Base-by-base conservation (phyloP, 129 eudicot species). In the Artemisia tridentata region DNA sequence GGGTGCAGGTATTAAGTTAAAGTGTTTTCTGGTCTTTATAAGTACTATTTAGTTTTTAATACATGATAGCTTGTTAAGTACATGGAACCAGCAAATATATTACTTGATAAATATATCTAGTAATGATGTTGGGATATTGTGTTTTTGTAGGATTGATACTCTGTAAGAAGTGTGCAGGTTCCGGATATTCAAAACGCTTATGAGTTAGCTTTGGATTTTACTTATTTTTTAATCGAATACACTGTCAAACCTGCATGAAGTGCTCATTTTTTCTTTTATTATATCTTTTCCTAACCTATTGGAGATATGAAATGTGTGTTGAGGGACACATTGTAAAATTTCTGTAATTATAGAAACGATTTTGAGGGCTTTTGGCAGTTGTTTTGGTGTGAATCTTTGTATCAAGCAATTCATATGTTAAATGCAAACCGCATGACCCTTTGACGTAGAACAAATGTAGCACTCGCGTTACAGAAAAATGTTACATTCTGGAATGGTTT, bases 131-230 rank as follows among this genome's bases (percentile, higher is more conserved):
- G 41, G 23, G 51, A 45, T 53, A 21, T 70, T 79, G 53, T 79
- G 71, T 1, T 61, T 72, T 60, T 84, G 76, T 76, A 90, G 95
- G 97, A 57, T 72, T 90, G 81, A 68, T 90, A 76, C 86, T 90
- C 50, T 90, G 97, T 86, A 90, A 87, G 84, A 90, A 80, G 72
- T 90, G 97, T 79, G 95, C 72, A 62, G 97, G 97, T 55, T 87
- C 95, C 11, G 95, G 97, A 69, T 87, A 90, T 75, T 83, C 97
- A 58, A 87, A 77, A 74, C 83, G 96, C 27, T 74, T 90, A 78
- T 90, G 80, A 84, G 77, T 61, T 72, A 54, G 76, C 61, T 54
- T 68, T 50, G 70, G 19, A 72, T 25, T 64, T 53, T 49, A 25
- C 38, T 7, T 49, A 49, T 34, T 49, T 67, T 73, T 72, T 1